Conservation (phyloP, 208 protist species). For the Trypanosoma cruzi region DNA sequence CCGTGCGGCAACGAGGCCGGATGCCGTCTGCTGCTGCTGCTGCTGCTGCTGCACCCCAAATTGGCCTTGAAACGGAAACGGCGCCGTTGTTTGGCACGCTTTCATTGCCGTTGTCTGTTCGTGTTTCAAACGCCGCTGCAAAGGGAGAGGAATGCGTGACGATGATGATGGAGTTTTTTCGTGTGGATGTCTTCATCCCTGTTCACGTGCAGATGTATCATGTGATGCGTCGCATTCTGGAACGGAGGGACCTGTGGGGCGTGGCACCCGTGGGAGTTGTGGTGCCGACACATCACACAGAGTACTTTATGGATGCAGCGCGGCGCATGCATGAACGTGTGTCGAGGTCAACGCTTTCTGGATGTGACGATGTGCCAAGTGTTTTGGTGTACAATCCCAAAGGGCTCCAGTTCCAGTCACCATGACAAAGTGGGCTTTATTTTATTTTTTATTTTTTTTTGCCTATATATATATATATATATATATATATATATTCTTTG, state of each 20-base stretch:
- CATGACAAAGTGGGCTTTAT: too few relatives aligned
- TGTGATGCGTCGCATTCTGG: conserved; percentile 48
- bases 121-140: background rate
- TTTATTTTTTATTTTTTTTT: too few relatives aligned
- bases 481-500: conserved; percentile 29
- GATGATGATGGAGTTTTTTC: conserved; percentile 48
- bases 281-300: conserved; percentile 32
- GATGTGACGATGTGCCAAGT: background rate
- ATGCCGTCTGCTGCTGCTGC: background rate
- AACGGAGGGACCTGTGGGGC: conserved; percentile 17
- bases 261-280: conserved; percentile 40
- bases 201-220: conserved; percentile 48
- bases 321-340: background rate
- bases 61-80: background rate
- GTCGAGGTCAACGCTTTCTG: background rate
- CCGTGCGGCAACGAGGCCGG: conserved; percentile 7
- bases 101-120: conserved; percentile 6
- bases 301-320: conserved; percentile 25
- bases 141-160: background rate
- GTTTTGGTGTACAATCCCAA: conserved; percentile 23
- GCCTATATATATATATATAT: conserved; percentile 22
- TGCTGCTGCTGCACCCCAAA: background rate
- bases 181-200: conserved; percentile 59
- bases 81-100: conserved; percentile 6
- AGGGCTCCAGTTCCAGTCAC: conserved; percentile 15